phyloP scores from a whole-genome alignment of 78 protist species.

The Dictyostelium purpureum region DNA sequence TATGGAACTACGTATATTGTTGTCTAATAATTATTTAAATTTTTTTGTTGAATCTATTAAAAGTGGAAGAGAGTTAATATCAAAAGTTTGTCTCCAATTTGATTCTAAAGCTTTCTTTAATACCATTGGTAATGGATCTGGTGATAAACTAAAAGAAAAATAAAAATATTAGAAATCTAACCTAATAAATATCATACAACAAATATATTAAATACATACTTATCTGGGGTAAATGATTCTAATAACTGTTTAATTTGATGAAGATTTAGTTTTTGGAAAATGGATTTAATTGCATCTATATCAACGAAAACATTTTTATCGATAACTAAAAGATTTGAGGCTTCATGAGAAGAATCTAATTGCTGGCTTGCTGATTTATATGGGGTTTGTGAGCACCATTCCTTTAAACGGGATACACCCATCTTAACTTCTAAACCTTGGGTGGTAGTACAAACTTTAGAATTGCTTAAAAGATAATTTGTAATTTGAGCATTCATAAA shows the following conservation, averaged over 20 bases:
- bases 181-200: not conserved
- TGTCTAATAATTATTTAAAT: not conserved
- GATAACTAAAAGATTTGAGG: slow-evolving; percentile 69
- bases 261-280: slow-evolving; percentile 74
- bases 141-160: slow-evolving; percentile 36
- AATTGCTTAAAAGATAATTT: slow-evolving; percentile 24
- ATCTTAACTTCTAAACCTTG: slow-evolving; percentile 60
- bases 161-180: too few relatives aligned
- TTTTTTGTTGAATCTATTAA: slow-evolving; percentile 50
- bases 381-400: slow-evolving; percentile 55
- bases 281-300: slow-evolving; percentile 69
- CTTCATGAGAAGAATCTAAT: slow-evolving; percentile 63
- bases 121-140: slow-evolving; percentile 57
- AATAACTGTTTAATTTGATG: slow-evolving; percentile 65
- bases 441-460: slow-evolving; percentile 48
- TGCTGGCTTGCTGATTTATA: slow-evolving; percentile 55
- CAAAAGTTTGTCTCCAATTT: slow-evolving; percentile 46
- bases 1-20: not conserved
- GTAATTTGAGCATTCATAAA: slow-evolving; percentile 74
- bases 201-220: slow-evolving; percentile 11
- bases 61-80: slow-evolving; percentile 19
- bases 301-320: slow-evolving; percentile 75
- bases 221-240: slow-evolving; percentile 66
- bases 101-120: slow-evolving; percentile 38
- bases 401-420: slow-evolving; percentile 68